Base-by-base conservation (phyloP, 345 rosid genomes). In the Eucalyptus erythrocorys region DNA sequence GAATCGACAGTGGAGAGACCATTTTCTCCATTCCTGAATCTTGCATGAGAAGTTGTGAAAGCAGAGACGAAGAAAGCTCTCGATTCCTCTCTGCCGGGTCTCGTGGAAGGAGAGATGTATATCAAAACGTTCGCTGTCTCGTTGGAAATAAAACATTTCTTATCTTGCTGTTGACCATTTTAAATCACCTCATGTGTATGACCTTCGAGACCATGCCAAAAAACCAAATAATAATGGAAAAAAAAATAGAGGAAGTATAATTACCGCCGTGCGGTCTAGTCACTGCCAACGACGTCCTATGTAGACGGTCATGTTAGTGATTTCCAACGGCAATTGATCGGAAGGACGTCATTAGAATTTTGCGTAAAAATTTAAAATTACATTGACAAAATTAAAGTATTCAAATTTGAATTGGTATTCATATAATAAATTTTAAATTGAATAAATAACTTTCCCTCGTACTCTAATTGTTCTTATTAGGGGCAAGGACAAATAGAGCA, bases 341-440 rank as follows among this genome's bases (percentile, higher is more conserved):
- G 3, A 10, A 76, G 4, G 2, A 37, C 1, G 1, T 7, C 1
- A 2, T 76, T 11, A 6, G 5, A 16, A 21, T 10, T 7, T 76
- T 0, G 0, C 5, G 0, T 42, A 11, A 37, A 76, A 24, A 21
- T 3, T 21, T 10, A 37, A 37, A 4, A 17, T 5, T 37, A 0
- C 8, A 5, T 37, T 37, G 1, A 11, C 1, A 17, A 68, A 68
- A 68, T 68, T 10, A 2, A 68, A 68, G 17, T 32, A 7, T 34
- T 68, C 1, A 4, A 34, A 68, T 9, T 17, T 24, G 3, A 59
- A 37, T 71, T 10, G 5, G 0, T 0, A 51, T 51, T 0, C 2
- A 51, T 51, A 2, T 1, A 51, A 51, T 51, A 21, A 51, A 5
- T 71, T 71, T 16, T 2, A 19, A 71, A 21, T 11, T 10, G 1